Percentiles rank a stretch among this genome's conserved stretches.
Evolutionary conservation across 2,329 filamentous ascomycete species (phyloP).

Genomic region (Zymoseptoria passerinii): DNA sequence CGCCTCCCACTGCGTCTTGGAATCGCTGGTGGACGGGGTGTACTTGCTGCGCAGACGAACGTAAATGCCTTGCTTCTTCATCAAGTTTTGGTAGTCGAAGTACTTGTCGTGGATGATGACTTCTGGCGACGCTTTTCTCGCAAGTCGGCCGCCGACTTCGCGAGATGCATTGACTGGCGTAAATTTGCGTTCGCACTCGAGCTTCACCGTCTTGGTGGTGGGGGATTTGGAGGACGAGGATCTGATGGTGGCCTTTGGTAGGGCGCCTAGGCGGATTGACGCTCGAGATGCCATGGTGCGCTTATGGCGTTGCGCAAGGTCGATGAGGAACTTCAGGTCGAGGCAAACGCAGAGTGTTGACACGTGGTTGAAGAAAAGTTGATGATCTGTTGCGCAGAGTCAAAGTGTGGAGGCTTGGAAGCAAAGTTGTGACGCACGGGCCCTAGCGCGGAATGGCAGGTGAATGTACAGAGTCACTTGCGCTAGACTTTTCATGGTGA

Average conservation of each 20-base stretch:
- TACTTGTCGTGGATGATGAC: slow-evolving; percentile 13
- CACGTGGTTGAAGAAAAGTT: background rate
- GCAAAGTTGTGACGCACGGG: background rate
- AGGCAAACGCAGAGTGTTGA: background rate
- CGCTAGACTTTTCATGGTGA: background rate
- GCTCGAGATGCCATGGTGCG: background rate
- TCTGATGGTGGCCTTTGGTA: background rate
- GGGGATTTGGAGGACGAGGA: background rate
- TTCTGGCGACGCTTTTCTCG: background rate
- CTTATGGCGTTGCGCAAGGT: background rate
- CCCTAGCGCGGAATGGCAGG: background rate
- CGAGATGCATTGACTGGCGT: background rate
- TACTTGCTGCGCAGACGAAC: slow-evolving; percentile 7
- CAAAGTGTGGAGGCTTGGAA: background rate
- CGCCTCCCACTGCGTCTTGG: slow-evolving; percentile 9
- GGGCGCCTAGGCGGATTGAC: background rate
- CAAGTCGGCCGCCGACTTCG: background rate
- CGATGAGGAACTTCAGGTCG: background rate
- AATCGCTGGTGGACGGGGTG: background rate
- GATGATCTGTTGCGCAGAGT: background rate
- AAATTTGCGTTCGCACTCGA: background rate
- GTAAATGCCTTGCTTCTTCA: slow-evolving; percentile 11
- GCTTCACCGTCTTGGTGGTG: background rate
- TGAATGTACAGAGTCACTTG: background rate
- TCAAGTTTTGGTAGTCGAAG: slow-evolving; percentile 10